Evolutionary conservation across 2,329 filamentous ascomycete genomes (phyloP).

Genomic region (Alternaria metachromatica): DNA sequence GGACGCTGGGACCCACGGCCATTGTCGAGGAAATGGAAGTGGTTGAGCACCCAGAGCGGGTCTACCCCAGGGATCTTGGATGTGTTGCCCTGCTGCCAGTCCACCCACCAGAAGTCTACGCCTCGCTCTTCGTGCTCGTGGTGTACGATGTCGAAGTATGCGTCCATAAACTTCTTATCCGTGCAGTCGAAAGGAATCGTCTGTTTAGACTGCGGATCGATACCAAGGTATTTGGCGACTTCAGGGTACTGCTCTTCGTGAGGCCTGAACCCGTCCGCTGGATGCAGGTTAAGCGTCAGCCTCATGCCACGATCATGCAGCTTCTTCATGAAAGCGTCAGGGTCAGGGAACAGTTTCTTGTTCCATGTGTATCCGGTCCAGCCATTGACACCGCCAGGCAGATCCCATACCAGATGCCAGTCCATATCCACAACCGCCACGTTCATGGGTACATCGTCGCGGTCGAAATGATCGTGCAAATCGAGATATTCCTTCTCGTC

Average conservation of each 20-base stretch:
- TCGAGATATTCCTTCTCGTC: slow-evolving; percentile 61
- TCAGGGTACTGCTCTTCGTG: slow-evolving; percentile 64
- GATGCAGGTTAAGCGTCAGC: slow-evolving; percentile 67
- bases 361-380: slow-evolving; percentile 72
- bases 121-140: slow-evolving; percentile 62
- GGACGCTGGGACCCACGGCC: slow-evolving; percentile 52
- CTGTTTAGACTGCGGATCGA: slow-evolving; percentile 58
- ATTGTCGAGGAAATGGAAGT: slow-evolving; percentile 67
- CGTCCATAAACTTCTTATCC: slow-evolving; percentile 61
- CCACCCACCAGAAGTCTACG: slow-evolving; percentile 71
- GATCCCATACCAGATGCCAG: slow-evolving; percentile 63
- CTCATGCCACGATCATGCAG: slow-evolving; percentile 62
- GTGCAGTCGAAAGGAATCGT: slow-evolving; percentile 65
- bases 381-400: slow-evolving; percentile 50
- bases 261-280: slow-evolving; percentile 63
- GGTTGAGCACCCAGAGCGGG: slow-evolving; percentile 70
- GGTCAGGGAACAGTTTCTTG: slow-evolving; percentile 63
- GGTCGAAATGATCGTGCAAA: slow-evolving; percentile 64
- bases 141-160: slow-evolving; percentile 65
- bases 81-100: slow-evolving; percentile 69
- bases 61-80: slow-evolving; percentile 65
- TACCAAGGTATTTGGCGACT: slow-evolving; percentile 60
- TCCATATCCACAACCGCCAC: slow-evolving; percentile 71
- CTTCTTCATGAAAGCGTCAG: slow-evolving; percentile 58
- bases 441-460: slow-evolving; percentile 61